Base-by-base conservation (phyloP, 441 rosid genomes). In the Pelargonium cotyledonis region DNA sequence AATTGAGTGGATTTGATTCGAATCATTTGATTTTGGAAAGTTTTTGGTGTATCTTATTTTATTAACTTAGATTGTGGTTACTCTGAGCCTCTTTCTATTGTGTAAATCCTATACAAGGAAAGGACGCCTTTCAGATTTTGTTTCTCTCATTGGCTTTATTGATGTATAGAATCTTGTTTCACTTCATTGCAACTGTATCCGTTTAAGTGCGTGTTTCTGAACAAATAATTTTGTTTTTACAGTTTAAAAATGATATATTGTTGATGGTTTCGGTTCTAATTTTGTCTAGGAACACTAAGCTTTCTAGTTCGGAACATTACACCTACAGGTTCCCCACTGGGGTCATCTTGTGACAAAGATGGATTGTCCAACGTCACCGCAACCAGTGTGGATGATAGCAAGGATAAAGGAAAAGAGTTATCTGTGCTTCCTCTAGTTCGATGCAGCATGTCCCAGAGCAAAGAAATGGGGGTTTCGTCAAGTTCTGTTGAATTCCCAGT, bases 281-380 rank as follows among this genome's bases (percentile, higher is more conserved):
- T 10, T 10, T 47, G 10, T 47, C 15, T 47, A 47, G 53, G 14
- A 47, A 47, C 53, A 10, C 53, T 47, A 47, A 47, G n/a, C 53
- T 4, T 77, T 76, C 72, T 69, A 57, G 40, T 47, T 58, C 46
- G 51, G 23, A 64, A 23, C 35, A 4, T 35, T 61, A 40, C n/a
- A 70, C 66, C 15, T 4, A 16, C 75, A 75, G 84, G 72, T 75
- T 71, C 57, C 66, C 58, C 44, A n/a, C 11, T 47, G 26, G 68
- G 66, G 19, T 58, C 16, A 18, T 68, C 68, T 8, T 8, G 51
- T n/a, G 41, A 63, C 19, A 46, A 65, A 73, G 70, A 77, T 66
- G 68, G 72, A 12, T 66, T 68, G 40, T 66, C 72, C 11, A 67
- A 47, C 65, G 65, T 16, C 1, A 40, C 72, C 6, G 26, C 51